A percentile compares a stretch with the other conserved stretches of the same genome.
phyloP scores from a whole-genome alignment of 192 early-diverging fungal species.

The Rhizoclosmatium globosum region DNA sequence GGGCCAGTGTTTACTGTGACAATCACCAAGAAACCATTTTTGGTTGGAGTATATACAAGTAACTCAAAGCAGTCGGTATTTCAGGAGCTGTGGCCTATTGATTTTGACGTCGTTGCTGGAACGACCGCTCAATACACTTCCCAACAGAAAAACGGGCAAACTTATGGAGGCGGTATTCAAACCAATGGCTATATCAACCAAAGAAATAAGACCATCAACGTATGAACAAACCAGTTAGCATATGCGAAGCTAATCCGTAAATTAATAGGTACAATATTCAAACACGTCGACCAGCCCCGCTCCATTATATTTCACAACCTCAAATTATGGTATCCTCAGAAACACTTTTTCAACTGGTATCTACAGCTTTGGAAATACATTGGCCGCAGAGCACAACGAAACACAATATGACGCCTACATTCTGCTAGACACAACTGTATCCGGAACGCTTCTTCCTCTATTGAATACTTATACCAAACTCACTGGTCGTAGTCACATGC shows the following conservation, averaged over 20 bases:
- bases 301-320: neutral
- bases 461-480: conserved; percentile 13
- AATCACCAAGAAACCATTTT: neutral
- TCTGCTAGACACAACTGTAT: neutral
- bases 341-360: conserved; percentile 25
- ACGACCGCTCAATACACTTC: neutral
- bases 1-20: neutral
- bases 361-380: neutral
- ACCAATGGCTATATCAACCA: conserved; percentile 14
- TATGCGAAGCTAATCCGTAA: no score
- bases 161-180: conserved; percentile 14
- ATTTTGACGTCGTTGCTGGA: neutral
- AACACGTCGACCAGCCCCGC: neutral
- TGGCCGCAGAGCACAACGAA: conserved; percentile 22
- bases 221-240: neutral
- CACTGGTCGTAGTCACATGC: conserved; percentile 8
- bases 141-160: neutral
- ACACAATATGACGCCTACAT: conserved; percentile 25
- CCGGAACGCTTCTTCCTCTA: neutral
- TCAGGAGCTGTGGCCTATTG: neutral
- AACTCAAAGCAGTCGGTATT: neutral
- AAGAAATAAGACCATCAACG: neutral
- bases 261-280: neutral
- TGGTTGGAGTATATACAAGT: neutral
- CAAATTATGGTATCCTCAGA: conserved; percentile 16